Evolutionary conservation across 139 green algal genomes (phyloP), one percentile per base, ranked within the genome.

Genomic region (Pycnococcus provasolii): DNA sequence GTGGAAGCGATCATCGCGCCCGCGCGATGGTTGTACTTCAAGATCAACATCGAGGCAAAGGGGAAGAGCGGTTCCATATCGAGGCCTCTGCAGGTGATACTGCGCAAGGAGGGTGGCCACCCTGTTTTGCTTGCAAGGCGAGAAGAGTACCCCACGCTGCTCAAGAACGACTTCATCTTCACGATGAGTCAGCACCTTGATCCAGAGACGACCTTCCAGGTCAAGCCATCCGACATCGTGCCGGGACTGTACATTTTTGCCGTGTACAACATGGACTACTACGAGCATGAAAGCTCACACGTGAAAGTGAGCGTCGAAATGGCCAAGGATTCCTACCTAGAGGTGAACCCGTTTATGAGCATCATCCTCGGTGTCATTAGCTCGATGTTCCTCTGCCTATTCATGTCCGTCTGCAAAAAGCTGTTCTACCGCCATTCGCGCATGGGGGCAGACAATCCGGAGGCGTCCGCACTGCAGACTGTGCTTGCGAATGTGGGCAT

Each of bases 91-190:
- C 45, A 7, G n/a, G 62, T 71, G 44, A 64, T n/a, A 4, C 42
- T 11, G 8, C 15, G 11, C n/a, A 26, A 26, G 26, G 26, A 26
- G 26, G 45, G 57, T 37, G 66, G 66, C 4, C 55, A 72, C 4
- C 46, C 55, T 1, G 41, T 64, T 3, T 45, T 72, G 15, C 46
- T 66, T 43, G 66, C 37, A 2, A 57, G 5, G 4, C 37, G 65
- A 39, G 45, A 54, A 26, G 39, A 4, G 39, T 53, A 65, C 3
- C 76, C 76, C 7, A 72, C 62, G 4, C 44, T 81, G n/a, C 58
- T 74, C 11, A 44, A 74, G 45, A 71, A 77, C 44, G 75, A 81
- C 66, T 69, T 68, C 40, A 65, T 66, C 5, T 77, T 76, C 75
- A 72, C 70, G 45, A 50, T 48, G 4, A 42, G 8, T 3, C n/a